A percentile compares a stretch with the other conserved stretches of the same genome.
phyloP scores from a whole-genome alignment of 805 yeast genomes.

The Candida sonorensis region DNA sequence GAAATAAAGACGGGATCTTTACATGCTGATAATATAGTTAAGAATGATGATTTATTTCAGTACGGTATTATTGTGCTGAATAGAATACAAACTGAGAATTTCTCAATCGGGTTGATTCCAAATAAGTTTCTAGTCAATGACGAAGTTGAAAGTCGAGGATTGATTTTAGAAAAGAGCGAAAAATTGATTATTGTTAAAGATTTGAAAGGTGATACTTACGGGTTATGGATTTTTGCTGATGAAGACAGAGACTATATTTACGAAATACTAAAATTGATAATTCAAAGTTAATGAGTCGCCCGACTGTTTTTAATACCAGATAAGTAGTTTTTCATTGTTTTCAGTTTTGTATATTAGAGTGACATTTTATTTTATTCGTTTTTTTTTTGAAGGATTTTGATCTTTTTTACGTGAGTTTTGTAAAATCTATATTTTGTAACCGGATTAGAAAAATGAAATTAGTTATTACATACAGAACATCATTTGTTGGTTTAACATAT shows the following conservation, averaged over 20 bases:
- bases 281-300: slow-evolving; percentile 17
- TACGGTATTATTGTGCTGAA: slow-evolving; percentile 69
- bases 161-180: slow-evolving; percentile 64
- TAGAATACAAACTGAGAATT: slow-evolving; percentile 61
- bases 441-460: too few relatives aligned
- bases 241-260: slow-evolving; percentile 57
- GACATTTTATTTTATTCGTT: not conserved
- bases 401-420: too few relatives aligned
- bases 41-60: slow-evolving; percentile 37
- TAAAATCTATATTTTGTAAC: too few relatives aligned
- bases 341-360: slow-evolving; percentile 1
- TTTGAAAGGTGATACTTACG: slow-evolving; percentile 63
- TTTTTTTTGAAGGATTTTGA: not conserved
- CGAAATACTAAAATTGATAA: slow-evolving; percentile 30
- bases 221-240: slow-evolving; percentile 71
- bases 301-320: too few relatives aligned
- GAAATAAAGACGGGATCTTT: slow-evolving; percentile 4
- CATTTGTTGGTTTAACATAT: too few relatives aligned
- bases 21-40: slow-evolving; percentile 26
- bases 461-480: too few relatives aligned
- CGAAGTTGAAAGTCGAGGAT: slow-evolving; percentile 28
- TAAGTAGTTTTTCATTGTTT: too few relatives aligned
- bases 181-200: slow-evolving; percentile 66
- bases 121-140: slow-evolving; percentile 32
- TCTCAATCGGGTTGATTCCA: slow-evolving; percentile 62